Conservation (phyloP, 768 basidiomycete species). For the Porpolomopsis calyptriformis region DNA sequence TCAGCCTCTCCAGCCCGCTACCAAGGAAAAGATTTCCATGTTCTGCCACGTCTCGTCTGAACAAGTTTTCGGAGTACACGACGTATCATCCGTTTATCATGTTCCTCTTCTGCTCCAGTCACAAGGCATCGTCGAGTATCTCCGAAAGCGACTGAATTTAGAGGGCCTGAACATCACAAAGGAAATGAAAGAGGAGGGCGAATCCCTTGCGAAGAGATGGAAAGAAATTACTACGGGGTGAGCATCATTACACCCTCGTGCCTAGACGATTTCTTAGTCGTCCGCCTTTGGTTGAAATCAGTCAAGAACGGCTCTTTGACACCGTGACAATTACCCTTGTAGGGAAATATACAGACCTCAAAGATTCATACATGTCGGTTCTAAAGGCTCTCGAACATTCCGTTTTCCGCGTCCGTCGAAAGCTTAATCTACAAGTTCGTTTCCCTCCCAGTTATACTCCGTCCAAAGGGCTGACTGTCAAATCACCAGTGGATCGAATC, state of each 20-base stretch:
- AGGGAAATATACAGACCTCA: slow-evolving; percentile 93
- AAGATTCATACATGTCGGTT: slow-evolving; percentile 98
- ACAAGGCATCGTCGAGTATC: slow-evolving; percentile 84
- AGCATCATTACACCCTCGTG: slow-evolving; percentile 13
- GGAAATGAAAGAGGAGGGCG: slow-evolving; percentile 51
- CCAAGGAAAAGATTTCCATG: slow-evolving; percentile 96
- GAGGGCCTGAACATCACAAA: slow-evolving; percentile 41
- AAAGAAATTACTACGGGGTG: slow-evolving; percentile 73
- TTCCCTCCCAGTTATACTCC: neutral
- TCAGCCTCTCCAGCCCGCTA: slow-evolving; percentile 69
- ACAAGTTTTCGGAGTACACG: slow-evolving; percentile 91
- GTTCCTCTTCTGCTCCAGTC: slow-evolving; percentile 86
- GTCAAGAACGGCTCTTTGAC: slow-evolving; percentile 91
- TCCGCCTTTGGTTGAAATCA: slow-evolving; percentile 19
- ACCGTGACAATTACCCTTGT: slow-evolving; percentile 83
- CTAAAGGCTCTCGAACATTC: slow-evolving; percentile 95
- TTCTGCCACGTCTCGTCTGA: slow-evolving; percentile 91
- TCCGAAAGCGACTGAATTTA: slow-evolving; percentile 74
- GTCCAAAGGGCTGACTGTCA: neutral
- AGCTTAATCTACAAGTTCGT: slow-evolving; percentile 68
- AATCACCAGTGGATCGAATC: slow-evolving; percentile 85
- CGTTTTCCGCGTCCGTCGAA: slow-evolving; percentile 82
- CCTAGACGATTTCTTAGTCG: neutral
- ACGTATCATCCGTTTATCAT: slow-evolving; percentile 94
- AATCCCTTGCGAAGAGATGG: slow-evolving; percentile 65